phyloP scores from a whole-genome alignment of 129 eudicot species.

The Centaurea solstitialis region DNA sequence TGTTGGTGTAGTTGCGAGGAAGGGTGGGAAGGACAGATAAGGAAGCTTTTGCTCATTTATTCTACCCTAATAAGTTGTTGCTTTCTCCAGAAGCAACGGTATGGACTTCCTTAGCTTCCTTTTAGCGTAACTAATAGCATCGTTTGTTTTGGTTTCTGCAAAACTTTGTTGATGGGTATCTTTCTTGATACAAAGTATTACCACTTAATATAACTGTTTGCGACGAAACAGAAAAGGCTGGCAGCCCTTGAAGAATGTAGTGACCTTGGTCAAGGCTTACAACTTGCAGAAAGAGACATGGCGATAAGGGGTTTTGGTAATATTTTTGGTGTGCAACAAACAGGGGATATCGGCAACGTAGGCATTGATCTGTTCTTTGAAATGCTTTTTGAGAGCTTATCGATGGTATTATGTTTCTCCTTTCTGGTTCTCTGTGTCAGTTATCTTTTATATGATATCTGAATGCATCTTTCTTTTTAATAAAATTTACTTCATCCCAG shows the following conservation, averaged over 20 bases:
- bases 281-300: conserved; percentile 99
- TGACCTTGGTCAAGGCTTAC: conserved; percentile 98
- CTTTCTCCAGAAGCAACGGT: conserved; percentile 91
- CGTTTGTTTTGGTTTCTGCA: conserved; percentile 6
- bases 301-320: conserved; percentile 94
- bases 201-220: conserved; percentile 1
- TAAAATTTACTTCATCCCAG: neutral
- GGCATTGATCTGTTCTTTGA: conserved; percentile 99
- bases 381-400: conserved; percentile 97
- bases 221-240: conserved; percentile 74
- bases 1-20: conserved; percentile 67
- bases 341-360: conserved; percentile 89
- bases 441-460: neutral
- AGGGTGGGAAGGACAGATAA: conserved; percentile 97
- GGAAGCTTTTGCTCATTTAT: conserved; percentile 93
- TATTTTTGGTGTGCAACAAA: conserved; percentile 98
- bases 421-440: neutral
- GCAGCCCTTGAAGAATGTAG: conserved; percentile 95
- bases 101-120: conserved; percentile 15
- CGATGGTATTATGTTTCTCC: conserved; percentile 54
- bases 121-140: neutral
- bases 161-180: conserved; percentile 1
- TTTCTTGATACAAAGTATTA: neutral
- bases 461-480: neutral
- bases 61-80: conserved; percentile 82